Percentiles rank a stretch among this genome's conserved stretches.
Conservation (phyloP, 352 stramenopile species). For the Phytophthora idaei region DNA sequence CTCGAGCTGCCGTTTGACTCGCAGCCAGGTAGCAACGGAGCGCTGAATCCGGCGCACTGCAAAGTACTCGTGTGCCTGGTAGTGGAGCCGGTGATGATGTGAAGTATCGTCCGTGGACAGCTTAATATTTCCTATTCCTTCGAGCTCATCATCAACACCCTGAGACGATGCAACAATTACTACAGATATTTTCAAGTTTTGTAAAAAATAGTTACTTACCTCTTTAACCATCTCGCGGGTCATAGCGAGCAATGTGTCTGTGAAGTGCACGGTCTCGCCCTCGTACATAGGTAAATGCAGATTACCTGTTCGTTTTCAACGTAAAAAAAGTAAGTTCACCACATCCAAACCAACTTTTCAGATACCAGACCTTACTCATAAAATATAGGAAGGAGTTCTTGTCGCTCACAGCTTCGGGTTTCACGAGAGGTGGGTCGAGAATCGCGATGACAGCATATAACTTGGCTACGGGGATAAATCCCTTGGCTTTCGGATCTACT, state of each 20-base stretch:
- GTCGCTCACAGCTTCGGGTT: conserved; percentile 33
- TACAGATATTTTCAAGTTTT: conserved; percentile 15
- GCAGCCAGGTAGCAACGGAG: conserved; percentile 53
- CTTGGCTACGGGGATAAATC: conserved; percentile 77
- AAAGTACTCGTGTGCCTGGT: conserved; percentile 71
- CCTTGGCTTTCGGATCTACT: conserved; percentile 88
- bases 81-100: conserved; percentile 46
- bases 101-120: conserved; percentile 1
- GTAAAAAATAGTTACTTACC: conserved; percentile 35
- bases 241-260: conserved; percentile 83
- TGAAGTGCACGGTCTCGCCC: conserved; percentile 81
- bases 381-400: conserved; percentile 50
- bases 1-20: conserved; percentile 63
- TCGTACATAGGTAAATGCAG: conserved; percentile 83
- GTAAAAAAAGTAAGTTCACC: conserved; percentile 4
- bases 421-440: conserved; percentile 79
- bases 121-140: conserved; percentile 1
- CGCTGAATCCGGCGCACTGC: conserved; percentile 61
- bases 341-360: background rate
- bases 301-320: conserved; percentile 34
- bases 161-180: background rate
- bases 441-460: conserved; percentile 72
- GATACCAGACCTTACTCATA: conserved; percentile 42
- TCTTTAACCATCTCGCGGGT: conserved; percentile 77
- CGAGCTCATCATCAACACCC: conserved; percentile 13